These are phyloP conservation scores for Cladosporium oxysporum DNA, from an alignment of 2,329 filamentous ascomycete species.

Conservation along the genomic window DNA sequence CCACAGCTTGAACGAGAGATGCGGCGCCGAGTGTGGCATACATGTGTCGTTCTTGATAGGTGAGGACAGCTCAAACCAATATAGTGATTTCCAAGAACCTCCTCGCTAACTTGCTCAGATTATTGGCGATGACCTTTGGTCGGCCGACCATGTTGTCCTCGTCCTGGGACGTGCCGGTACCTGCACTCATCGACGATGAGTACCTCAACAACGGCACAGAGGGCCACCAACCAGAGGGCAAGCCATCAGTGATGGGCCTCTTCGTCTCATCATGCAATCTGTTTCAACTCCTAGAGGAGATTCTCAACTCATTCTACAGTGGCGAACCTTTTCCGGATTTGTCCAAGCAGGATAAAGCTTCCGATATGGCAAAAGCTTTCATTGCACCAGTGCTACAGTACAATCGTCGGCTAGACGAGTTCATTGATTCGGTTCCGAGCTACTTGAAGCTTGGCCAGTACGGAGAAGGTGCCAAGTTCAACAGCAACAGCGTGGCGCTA, in stretches of 20 bases:
- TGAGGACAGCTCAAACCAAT: conserved; percentile 29
- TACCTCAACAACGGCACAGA: conserved; percentile 53
- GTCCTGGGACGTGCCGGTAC: conserved; percentile 28
- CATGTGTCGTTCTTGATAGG: conserved; percentile 48
- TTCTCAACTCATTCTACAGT: conserved; percentile 29
- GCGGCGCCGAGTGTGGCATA: conserved; percentile 62
- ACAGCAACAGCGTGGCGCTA: conserved; percentile 10
- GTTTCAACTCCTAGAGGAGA: conserved; percentile 31
- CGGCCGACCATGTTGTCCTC: conserved; percentile 32
- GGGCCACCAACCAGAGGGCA: conserved; percentile 38
- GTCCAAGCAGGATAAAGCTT: conserved; percentile 18
- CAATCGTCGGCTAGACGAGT: conserved; percentile 28
- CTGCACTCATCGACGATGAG: conserved; percentile 50
- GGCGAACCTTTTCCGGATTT: conserved; percentile 21
- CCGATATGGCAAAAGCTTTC: conserved; percentile 22
- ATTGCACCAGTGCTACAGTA: conserved; percentile 28
- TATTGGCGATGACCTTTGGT: conserved; percentile 44
- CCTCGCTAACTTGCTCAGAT: conserved; percentile 44
- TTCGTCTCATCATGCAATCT: conserved; percentile 31
- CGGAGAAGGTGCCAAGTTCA: conserved; percentile 10
- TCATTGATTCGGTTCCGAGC: conserved; percentile 23
- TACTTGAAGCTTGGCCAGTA: conserved; percentile 9
- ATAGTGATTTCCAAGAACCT: too few relatives aligned
- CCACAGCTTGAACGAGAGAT: conserved; percentile 67
- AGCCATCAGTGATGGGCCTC: conserved; percentile 34